Conservation (phyloP, 257 asterid species). For the Nyctanthes arbortristis region DNA sequence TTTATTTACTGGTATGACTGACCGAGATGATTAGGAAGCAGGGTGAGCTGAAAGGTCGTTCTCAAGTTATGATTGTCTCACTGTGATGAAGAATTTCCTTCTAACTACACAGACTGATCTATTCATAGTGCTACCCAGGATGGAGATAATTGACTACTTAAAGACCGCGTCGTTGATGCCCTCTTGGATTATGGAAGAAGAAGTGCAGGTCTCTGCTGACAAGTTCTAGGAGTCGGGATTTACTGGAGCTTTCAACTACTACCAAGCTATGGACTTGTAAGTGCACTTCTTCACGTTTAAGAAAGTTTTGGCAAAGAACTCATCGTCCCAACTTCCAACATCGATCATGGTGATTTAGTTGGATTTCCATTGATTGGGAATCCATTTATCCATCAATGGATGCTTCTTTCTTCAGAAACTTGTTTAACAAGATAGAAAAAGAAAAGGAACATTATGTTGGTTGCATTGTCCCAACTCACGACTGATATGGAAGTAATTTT, state of each 20-base stretch:
- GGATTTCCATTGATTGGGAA: no score
- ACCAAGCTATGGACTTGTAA: slow-evolving; percentile 50
- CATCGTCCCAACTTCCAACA: background rate
- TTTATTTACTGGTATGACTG: background rate
- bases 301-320: background rate
- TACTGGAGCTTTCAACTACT: slow-evolving; percentile 47
- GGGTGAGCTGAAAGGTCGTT: slow-evolving; percentile 55
- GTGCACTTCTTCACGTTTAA: slow-evolving; percentile 4
- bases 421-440: no score
- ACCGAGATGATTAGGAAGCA: slow-evolving; percentile 42
- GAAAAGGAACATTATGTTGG: background rate
- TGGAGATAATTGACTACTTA: slow-evolving; percentile 44
- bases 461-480: background rate
- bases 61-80: slow-evolving; percentile 41
- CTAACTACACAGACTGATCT: slow-evolving; percentile 35
- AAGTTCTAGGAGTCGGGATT: slow-evolving; percentile 57
- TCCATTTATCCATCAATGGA: no score
- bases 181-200: slow-evolving; percentile 50
- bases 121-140: slow-evolving; percentile 39
- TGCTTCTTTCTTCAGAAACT: no score
- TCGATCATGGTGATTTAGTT: no score
- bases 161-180: slow-evolving; percentile 44
- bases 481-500: no score
- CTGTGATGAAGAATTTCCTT: slow-evolving; percentile 49
- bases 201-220: slow-evolving; percentile 48